Evolutionary conservation across 2,329 filamentous ascomycete species (phyloP).

Genomic region (Trichoderma endophyticum): DNA sequence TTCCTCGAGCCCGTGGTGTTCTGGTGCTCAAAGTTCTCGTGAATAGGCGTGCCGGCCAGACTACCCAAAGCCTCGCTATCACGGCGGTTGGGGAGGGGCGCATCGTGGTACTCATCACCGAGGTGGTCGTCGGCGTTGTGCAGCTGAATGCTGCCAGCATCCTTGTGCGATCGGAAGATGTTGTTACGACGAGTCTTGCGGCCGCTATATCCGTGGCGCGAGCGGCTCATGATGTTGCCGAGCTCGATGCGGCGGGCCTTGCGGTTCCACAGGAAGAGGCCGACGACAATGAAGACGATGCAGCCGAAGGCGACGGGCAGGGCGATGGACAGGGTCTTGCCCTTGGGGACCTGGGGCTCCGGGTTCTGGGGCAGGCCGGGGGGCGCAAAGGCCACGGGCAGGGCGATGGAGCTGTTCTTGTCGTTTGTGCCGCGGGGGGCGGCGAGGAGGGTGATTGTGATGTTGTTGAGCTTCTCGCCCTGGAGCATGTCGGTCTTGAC

Average conservation of each 20-base stretch:
- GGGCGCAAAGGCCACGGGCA: conserved; percentile 36
- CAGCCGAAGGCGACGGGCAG: conserved; percentile 50
- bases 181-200: conserved; percentile 35
- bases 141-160: conserved; percentile 43
- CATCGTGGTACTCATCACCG: conserved; percentile 26
- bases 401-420: conserved; percentile 41
- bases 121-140: conserved; percentile 19
- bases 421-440: conserved; percentile 34
- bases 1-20: conserved; percentile 37
- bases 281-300: conserved; percentile 47
- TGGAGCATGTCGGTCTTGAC: conserved; percentile 39
- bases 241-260: conserved; percentile 48
- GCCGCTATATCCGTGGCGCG: conserved; percentile 43
- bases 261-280: conserved; percentile 56
- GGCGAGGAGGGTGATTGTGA: conserved; percentile 46
- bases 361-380: conserved; percentile 38
- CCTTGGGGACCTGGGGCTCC: conserved; percentile 32
- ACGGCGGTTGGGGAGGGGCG: conserved; percentile 23
- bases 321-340: conserved; percentile 49
- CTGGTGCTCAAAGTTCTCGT: conserved; percentile 41
- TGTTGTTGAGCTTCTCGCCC: conserved; percentile 41
- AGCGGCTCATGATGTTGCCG: conserved; percentile 51
- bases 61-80: conserved; percentile 51
- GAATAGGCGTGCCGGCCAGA: conserved; percentile 46
- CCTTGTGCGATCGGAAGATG: conserved; percentile 32